These are phyloP conservation scores for Xerocomus potaroensis DNA, from an alignment of 768 basidiomycete species.

Conservation along the genomic window DNA sequence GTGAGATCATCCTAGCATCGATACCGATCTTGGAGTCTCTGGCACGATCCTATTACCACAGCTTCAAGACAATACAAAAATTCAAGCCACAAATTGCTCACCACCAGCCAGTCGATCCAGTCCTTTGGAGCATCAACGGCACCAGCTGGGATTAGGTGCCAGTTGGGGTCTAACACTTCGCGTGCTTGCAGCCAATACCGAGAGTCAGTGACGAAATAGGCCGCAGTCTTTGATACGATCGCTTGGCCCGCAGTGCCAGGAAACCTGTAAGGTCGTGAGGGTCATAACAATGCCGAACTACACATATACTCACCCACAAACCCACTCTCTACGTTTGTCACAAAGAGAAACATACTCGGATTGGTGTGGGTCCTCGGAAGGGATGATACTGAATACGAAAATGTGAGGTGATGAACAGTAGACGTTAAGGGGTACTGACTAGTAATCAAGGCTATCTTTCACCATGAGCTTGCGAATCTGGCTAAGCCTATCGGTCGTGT, in stretches of 20 bases:
- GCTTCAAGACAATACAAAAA: constrained; percentile 1
- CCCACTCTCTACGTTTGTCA: constrained; percentile 75
- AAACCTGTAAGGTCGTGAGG: constrained; percentile 40
- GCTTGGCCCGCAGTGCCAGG: constrained; percentile 68
- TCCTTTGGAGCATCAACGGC: constrained; percentile 50
- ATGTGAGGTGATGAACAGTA: constrained; percentile 4
- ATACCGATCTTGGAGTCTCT: constrained; percentile 62
- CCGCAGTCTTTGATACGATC: constrained; percentile 58
- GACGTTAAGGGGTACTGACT: constrained; percentile 45
- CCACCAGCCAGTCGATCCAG: constrained; percentile 79
- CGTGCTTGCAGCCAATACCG: constrained; percentile 81
- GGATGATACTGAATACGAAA: constrained; percentile 54
- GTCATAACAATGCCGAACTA: constrained; percentile 27
- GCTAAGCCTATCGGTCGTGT: constrained; percentile 57
- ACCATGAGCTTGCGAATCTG: constrained; percentile 62
- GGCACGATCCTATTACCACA: constrained; percentile 33
- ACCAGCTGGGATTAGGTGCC: constrained; percentile 64
- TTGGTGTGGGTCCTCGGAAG: constrained; percentile 77
- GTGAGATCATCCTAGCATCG: constrained; percentile 79
- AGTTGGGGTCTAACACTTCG: constrained; percentile 66
- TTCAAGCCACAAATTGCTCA: constrained; percentile 27
- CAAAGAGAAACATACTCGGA: constrained; percentile 76
- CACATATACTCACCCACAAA: constrained; percentile 57
- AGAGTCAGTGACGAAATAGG: constrained; percentile 76
- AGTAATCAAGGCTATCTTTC: constrained; percentile 68